Conservation (phyloP, 257 asterid genomes). For the Nicotiana tomentosiformis region DNA sequence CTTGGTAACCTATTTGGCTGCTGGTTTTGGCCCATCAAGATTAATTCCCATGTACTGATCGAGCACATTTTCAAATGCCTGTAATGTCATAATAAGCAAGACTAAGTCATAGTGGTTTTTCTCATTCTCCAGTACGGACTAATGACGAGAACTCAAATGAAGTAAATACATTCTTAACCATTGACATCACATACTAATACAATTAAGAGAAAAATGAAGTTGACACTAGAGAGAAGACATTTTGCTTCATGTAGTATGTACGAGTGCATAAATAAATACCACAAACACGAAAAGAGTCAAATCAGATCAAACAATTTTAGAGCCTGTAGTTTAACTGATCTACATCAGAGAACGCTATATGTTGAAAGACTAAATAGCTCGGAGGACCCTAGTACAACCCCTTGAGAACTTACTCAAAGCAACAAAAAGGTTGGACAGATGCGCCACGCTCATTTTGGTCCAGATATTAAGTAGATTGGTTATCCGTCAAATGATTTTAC, state of each 20-base stretch:
- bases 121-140: neutral
- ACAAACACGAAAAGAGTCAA: neutral
- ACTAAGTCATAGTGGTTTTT: neutral
- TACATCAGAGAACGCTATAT: neutral
- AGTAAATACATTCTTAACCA: neutral
- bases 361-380: neutral
- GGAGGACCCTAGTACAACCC: neutral
- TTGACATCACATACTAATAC: neutral
- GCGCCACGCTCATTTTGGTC: neutral
- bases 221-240: neutral
- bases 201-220: neutral
- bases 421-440: neutral
- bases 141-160: neutral
- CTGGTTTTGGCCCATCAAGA: conserved; percentile 37
- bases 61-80: conserved; percentile 68
- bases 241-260: neutral
- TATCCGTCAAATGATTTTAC: neutral
- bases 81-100: conserved; percentile 8
- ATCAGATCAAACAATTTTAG: neutral
- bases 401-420: neutral
- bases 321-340: neutral
- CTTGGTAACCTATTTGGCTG: conserved; percentile 27
- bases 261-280: neutral
- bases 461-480: neutral
- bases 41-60: conserved; percentile 59